These are phyloP conservation scores for Metarhizium brunneum DNA, from an alignment of 2,329 filamentous ascomycete genomes.

Conservation along the genomic window DNA sequence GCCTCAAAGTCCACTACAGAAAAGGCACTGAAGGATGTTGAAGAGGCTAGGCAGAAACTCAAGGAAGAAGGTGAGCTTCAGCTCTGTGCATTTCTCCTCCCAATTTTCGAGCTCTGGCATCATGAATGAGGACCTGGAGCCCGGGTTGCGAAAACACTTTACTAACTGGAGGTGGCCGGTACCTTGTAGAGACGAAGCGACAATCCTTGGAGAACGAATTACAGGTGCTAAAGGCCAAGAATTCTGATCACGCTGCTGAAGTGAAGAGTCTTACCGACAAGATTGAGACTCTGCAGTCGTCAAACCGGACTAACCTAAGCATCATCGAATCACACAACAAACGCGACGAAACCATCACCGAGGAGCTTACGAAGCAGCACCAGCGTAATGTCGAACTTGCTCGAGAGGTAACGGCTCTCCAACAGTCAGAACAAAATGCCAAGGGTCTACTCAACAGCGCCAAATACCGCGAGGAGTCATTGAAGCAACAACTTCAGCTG, in stretches of 20 bases:
- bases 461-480: slow-evolving; percentile 81
- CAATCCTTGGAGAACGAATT: slow-evolving; percentile 75
- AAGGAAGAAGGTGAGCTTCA: slow-evolving; percentile 63
- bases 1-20: slow-evolving; percentile 73
- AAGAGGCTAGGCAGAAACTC: slow-evolving; percentile 71
- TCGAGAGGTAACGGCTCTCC: slow-evolving; percentile 70
- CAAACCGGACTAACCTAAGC: slow-evolving; percentile 82
- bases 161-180: not conserved
- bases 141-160: not conserved
- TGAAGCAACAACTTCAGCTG: slow-evolving; percentile 84
- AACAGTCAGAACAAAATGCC: slow-evolving; percentile 75
- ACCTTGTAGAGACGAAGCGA: slow-evolving; percentile 58
- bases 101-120: not conserved
- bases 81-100: slow-evolving; percentile 7
- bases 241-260: slow-evolving; percentile 64
- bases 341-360: slow-evolving; percentile 75
- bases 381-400: slow-evolving; percentile 77
- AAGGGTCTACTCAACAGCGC: slow-evolving; percentile 71
- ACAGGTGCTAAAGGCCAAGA: slow-evolving; percentile 65
- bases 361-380: slow-evolving; percentile 82
- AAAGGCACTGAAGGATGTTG: slow-evolving; percentile 74
- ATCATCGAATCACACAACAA: slow-evolving; percentile 84
- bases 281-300: slow-evolving; percentile 78
- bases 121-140: not conserved
- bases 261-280: slow-evolving; percentile 70